A percentile compares a stretch with the other conserved stretches of the same genome.
Conservation (phyloP, 129 eudicot species). For the Helichrysum umbraculigerum region DNA sequence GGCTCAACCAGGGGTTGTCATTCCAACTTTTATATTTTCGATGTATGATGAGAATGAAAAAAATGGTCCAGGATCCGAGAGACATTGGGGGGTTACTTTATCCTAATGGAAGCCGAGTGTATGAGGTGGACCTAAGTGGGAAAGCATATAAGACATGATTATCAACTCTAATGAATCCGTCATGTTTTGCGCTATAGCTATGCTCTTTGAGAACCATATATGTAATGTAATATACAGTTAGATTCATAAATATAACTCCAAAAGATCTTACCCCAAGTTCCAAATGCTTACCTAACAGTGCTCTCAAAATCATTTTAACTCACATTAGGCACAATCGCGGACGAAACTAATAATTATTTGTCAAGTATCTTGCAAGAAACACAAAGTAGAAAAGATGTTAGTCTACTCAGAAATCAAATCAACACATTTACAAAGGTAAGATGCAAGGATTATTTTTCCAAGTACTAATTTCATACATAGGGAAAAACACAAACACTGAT, state of each 20-base stretch:
- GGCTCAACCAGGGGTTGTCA: conserved; percentile 51
- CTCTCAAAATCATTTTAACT: background rate
- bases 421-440: background rate
- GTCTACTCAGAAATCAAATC: background rate
- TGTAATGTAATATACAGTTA: background rate
- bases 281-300: background rate
- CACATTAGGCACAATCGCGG: background rate
- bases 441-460: background rate
- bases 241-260: background rate
- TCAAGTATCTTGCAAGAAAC: too few species aligned
- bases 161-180: background rate
- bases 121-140: conserved; percentile 54
- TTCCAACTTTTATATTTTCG: conserved; percentile 68
- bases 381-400: too few species aligned
- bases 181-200: background rate
- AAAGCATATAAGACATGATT: conserved; percentile 25
- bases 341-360: too few species aligned
- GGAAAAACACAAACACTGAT: background rate
- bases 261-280: background rate
- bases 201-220: background rate
- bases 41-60: conserved; percentile 68
- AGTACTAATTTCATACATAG: background rate
- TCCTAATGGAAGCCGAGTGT: conserved; percentile 55
- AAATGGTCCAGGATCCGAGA: conserved; percentile 62
- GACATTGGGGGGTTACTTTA: conserved; percentile 75